Conservation (phyloP, 495 filamentous ascomycete genomes). For the Talaromyces stipitatus region DNA sequence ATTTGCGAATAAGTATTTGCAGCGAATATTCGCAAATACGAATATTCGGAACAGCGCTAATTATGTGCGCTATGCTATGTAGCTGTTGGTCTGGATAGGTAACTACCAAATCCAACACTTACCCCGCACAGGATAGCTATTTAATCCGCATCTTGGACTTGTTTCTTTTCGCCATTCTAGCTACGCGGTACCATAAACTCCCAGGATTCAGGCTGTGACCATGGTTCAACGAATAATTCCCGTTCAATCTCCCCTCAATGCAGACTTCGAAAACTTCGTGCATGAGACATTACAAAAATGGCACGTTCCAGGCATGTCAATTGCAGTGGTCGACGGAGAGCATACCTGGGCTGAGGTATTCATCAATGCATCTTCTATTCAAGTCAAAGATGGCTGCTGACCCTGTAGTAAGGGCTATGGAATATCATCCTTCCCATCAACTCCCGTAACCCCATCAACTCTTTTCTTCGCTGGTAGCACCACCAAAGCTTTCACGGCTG, state of each 20-base stretch:
- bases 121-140: no score
- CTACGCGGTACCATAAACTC: no score
- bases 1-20: no score
- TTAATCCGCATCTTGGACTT: no score
- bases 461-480: constrained; percentile 37
- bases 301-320: constrained; percentile 36
- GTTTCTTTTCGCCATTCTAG: no score
- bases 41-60: no score
- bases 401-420: constrained; percentile 37
- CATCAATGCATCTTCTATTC: background rate
- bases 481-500: constrained; percentile 48
- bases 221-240: no score
- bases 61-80: no score
- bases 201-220: no score
- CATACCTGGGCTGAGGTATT: constrained; percentile 12
- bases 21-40: no score
- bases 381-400: background rate
- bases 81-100: no score
- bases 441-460: constrained; percentile 30
- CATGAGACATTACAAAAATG: background rate
- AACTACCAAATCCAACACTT: no score
- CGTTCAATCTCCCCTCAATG: background rate
- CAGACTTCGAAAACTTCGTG: background rate
- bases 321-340: constrained; percentile 38
- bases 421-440: constrained; percentile 24